phyloP scores from a whole-genome alignment of 2,329 filamentous ascomycete species.

The Fusarium liriodendri region DNA sequence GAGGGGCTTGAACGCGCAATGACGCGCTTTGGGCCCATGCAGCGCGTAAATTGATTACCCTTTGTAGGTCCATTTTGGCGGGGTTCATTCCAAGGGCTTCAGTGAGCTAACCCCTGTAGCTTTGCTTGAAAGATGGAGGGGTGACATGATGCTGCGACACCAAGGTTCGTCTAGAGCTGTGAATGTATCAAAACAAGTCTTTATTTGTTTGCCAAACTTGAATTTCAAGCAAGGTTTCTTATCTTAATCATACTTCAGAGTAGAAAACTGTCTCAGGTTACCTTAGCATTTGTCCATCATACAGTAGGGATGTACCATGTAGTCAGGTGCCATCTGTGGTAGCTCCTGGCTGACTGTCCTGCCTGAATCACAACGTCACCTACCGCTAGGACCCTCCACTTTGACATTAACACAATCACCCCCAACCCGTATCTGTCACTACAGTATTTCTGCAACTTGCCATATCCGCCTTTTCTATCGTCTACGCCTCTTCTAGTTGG shows the following conservation, averaged over 20 bases:
- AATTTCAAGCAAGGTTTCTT: not conserved
- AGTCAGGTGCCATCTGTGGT: slow-evolving; percentile 14
- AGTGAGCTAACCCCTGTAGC: slow-evolving; percentile 3
- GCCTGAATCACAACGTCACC: slow-evolving; percentile 31
- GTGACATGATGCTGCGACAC: not conserved
- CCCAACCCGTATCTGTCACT: slow-evolving; percentile 1
- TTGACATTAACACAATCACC: not conserved
- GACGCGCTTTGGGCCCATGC: slow-evolving; percentile 19
- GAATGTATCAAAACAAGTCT: not conserved
- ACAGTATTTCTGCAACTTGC: not conserved
- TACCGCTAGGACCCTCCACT: slow-evolving; percentile 21
- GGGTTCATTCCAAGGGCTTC: slow-evolving; percentile 16
- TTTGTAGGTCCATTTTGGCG: slow-evolving; percentile 11
- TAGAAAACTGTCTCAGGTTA: not conserved
- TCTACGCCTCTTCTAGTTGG: not conserved
- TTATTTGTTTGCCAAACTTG: not conserved
- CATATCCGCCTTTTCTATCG: not conserved
- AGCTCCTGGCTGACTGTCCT: slow-evolving; percentile 3
- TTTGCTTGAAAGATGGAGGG: not conserved
- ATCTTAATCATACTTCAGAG: not conserved
- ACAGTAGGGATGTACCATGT: not conserved
- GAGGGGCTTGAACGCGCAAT: slow-evolving; percentile 18
- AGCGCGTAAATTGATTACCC: slow-evolving; percentile 38
- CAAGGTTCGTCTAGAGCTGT: not conserved
- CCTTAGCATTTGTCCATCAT: not conserved